Evolutionary conservation across 1,139 yeast species (phyloP), one percentile per base, ranked within the genome.

Genomic region (Geotrichum phurueaensis): DNA sequence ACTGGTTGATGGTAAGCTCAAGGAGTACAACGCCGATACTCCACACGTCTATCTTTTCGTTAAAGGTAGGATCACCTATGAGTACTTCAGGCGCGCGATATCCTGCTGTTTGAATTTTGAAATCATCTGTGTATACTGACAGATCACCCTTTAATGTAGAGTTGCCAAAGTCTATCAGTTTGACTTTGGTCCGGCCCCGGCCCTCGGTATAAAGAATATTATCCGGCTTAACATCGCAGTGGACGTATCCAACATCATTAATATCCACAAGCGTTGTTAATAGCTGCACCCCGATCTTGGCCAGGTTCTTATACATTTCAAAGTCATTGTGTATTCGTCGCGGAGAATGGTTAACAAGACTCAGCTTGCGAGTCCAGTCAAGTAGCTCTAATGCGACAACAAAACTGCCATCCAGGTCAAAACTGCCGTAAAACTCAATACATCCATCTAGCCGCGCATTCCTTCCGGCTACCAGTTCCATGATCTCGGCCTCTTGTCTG

Each of bases 141-240:
- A 66, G 60, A 25, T 65, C 65, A 12, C 55, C 18, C 7, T 61
- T 56, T 12, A 53, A 49, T 1, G 64, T 61, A 0, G 71, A 67
- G 55, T 68, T 69, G 13, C 71, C 70, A 31, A 69, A 65, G 53
- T 69, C 71, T 23, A 69, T 64, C 6, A 69, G 53, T 57, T 68
- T 68, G 54, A 69, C 57, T 39, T 61, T 64, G 49, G 54, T 55
- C 18, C 49, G 50, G 22, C 47, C 54, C 47, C 59, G 61, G 27
- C 65, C 63, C 22, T 57, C 56, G 18, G 54, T 61, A 54, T 65
- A 68, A 79, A 89, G 75, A 50, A 89, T 81, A 70, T 89, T 89
- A 71, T 89, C 96, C 0, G 96, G 96, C 71, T 89, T 87, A 65
- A 89, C 79, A 71, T 89, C 96, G 73, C 96, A 88, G 69, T 89